Evolutionary conservation across 768 basidiomycete species (phyloP).

Genomic region (Phanerochaete sordida): DNA sequence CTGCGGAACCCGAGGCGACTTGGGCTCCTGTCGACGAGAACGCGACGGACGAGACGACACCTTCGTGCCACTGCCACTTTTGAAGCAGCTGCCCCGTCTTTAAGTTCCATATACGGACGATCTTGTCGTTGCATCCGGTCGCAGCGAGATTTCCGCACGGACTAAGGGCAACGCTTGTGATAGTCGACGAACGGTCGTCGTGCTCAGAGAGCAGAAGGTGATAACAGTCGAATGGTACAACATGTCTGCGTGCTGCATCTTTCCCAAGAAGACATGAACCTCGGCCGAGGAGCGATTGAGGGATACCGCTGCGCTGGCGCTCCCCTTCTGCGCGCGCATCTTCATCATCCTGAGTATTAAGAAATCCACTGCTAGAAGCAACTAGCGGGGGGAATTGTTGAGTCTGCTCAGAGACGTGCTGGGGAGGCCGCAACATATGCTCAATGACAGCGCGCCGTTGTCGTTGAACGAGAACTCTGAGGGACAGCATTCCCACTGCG

Average conservation of each 20-base stretch:
- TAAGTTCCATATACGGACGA: conserved; percentile 25
- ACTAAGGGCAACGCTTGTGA: conserved; percentile 12
- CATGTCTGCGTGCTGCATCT: too few relatives aligned
- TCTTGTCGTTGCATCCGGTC: conserved; percentile 23
- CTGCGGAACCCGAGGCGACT: conserved; percentile 17
- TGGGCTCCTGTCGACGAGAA: conserved; percentile 11
- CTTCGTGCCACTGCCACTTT: conserved; percentile 1
- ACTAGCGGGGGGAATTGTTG: not conserved
- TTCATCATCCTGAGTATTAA: too few relatives aligned
- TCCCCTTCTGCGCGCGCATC: too few relatives aligned
- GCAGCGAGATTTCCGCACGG: conserved; percentile 20
- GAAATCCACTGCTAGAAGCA: too few relatives aligned
- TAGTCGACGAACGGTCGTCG: not conserved
- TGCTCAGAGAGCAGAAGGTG: not conserved
- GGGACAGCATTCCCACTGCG: not conserved
- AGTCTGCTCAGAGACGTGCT: not conserved
- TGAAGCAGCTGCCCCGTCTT: not conserved
- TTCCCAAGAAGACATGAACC: too few relatives aligned
- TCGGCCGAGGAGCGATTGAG: too few relatives aligned
- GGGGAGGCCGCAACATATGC: not conserved
- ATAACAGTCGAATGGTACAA: not conserved
- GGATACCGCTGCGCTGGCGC: too few relatives aligned
- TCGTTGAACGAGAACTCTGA: not conserved
- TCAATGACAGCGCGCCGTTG: not conserved
- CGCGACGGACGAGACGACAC: conserved; percentile 7